Base-by-base conservation (phyloP, 306 rosid species). In the Quercus cerris region DNA sequence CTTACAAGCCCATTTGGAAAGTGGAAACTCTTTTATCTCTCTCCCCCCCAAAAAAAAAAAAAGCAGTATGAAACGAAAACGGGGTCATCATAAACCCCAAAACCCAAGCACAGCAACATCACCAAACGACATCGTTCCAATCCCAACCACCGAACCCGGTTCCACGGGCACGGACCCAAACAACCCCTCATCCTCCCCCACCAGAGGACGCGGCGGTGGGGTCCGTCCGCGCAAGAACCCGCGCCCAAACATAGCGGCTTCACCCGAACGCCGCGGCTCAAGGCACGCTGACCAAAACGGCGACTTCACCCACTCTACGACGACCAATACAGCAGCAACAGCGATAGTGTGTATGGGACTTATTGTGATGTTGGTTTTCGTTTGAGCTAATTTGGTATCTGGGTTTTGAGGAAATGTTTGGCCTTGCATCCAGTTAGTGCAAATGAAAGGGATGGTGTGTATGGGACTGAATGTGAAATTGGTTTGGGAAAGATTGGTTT, bases 81-180 rank as follows among this genome's bases (percentile, higher is more conserved):
- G 93, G 6, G 90, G 86, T 46, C 82, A 83, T 75, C 82, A 85
- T 75, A 89, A 86, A 71, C 77, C 87, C 72, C 86, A 87, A 81
- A 11, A 70, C 63, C 80, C 87, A 6, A 31, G 78, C 66, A 83
- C 77, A 72, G 56, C 82, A 35, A 46, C 84, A 46, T 33, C 38
- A 23, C 76, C 71, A 76, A 89, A 82, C 71, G 72, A 19, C 75
- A 75, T 69, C 33, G 35, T 75, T 49, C 70, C 85, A 27, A 51
- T 71, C 56, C 20, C 31, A 3, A 19, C 70, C 20, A 63, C 41
- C 46, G 72, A 67, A 4, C 25, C 72, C 27, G 1, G 46, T 7
- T 4, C 15, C 6, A 1, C 72, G 17, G 52, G 35, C 6, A 1
- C 72, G 17, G 52, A 67, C 51, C 15, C 72, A 3, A 19, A 67